Percentiles rank a stretch among this genome's conserved stretches.
These are phyloP conservation scores for Simplicillium aogashimaense DNA, from an alignment of 2,329 filamentous ascomycete genomes.

Conservation along the genomic window DNA sequence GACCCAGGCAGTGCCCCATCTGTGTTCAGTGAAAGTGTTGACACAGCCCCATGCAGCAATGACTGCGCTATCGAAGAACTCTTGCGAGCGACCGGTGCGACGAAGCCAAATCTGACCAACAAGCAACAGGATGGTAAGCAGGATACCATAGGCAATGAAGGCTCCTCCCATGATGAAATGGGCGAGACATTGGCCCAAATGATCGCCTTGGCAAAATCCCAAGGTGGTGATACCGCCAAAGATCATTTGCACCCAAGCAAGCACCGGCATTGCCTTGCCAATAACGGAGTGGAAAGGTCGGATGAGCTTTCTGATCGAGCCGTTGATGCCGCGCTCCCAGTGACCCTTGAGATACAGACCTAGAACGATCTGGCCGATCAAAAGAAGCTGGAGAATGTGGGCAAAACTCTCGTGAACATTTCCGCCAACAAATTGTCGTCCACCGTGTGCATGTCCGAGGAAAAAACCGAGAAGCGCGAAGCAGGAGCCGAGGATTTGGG, in stretches of 20 bases:
- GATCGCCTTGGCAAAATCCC: constrained; percentile 87
- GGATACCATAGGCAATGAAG: constrained; percentile 87
- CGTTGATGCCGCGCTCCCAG: constrained; percentile 74
- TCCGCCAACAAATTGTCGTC: constrained; percentile 65
- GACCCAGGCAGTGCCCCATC: constrained; percentile 84
- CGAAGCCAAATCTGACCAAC: constrained; percentile 84
- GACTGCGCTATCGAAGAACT: constrained; percentile 89
- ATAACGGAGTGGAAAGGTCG: constrained; percentile 69
- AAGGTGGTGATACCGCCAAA: constrained; percentile 89
- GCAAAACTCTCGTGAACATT: constrained; percentile 81
- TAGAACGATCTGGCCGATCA: constrained; percentile 66
- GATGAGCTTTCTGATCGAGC: constrained; percentile 61
- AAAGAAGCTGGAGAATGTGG: constrained; percentile 67
- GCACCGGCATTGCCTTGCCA: constrained; percentile 78
- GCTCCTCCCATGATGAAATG: constrained; percentile 99
- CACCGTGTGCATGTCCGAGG: constrained; percentile 82
- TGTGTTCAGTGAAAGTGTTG: constrained; percentile 96
- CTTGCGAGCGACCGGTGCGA: constrained; percentile 76
- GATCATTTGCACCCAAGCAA: constrained; percentile 88
- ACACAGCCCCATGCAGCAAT: constrained; percentile 95
- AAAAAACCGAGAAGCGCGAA: constrained; percentile 80
- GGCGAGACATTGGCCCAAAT: constrained; percentile 83
- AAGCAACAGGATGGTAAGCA: constrained; percentile 76
- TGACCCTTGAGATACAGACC: constrained; percentile 87
- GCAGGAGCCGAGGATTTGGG: constrained; percentile 65